phyloP scores from a whole-genome alignment of 257 asterid species.

The Verbascum thapsus region DNA sequence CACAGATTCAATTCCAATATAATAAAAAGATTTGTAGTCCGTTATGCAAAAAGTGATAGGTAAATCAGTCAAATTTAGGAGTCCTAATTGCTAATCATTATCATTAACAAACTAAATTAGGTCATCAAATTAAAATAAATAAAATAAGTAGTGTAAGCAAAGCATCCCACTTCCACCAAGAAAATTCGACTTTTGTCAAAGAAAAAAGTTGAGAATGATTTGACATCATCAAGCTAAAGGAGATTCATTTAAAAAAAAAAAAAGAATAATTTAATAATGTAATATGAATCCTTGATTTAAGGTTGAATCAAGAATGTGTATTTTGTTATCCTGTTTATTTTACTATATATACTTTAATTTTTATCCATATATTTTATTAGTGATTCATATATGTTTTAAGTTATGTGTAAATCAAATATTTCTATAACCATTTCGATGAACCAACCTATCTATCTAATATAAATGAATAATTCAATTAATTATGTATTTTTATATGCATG shows the following conservation, averaged over 20 bases:
- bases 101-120: slow-evolving; percentile 20
- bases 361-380: too few species aligned
- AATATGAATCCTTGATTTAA: not conserved
- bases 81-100: slow-evolving; percentile 31
- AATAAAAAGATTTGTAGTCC: too few species aligned
- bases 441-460: too few species aligned
- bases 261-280: not conserved
- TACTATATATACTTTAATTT: too few species aligned
- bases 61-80: slow-evolving; percentile 37
- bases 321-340: too few species aligned
- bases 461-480: too few species aligned
- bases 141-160: not conserved
- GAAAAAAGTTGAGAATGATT: slow-evolving; percentile 30
- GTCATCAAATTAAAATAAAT: not conserved
- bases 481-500: too few species aligned
- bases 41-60: slow-evolving; percentile 36
- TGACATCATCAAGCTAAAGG: slow-evolving; percentile 34
- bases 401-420: too few species aligned
- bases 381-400: too few species aligned
- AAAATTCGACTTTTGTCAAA: slow-evolving; percentile 17
- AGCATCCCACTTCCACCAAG: not conserved
- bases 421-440: too few species aligned
- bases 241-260: not conserved
- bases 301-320: too few species aligned
- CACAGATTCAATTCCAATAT: too few species aligned